Percentiles rank a stretch among this genome's conserved stretches.
Conservation (phyloP, 2,329 filamentous ascomycete species). For the Nemania sp. region DNA sequence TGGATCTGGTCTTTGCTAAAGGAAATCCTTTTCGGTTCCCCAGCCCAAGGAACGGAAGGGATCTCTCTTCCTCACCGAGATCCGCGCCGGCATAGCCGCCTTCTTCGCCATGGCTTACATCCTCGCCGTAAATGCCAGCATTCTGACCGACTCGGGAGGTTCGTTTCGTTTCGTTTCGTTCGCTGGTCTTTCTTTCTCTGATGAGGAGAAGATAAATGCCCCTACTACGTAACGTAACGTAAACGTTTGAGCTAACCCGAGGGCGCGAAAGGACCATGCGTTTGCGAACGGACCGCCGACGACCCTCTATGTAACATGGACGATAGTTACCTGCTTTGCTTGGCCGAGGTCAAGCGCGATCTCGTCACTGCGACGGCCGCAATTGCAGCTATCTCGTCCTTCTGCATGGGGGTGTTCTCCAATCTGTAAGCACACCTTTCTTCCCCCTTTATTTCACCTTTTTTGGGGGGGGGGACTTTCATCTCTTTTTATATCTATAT, state of each 20-base stretch:
- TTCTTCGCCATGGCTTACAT: conserved; percentile 68
- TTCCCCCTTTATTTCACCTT: not conserved
- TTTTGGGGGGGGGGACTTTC: too few relatives aligned
- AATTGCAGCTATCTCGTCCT: conserved; percentile 77
- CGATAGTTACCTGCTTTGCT: conserved; percentile 66
- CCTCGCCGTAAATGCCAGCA: conserved; percentile 40
- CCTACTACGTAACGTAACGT: conserved; percentile 49
- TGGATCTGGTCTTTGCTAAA: conserved; percentile 26
- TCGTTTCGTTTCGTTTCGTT: too few relatives aligned
- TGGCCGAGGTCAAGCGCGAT: conserved; percentile 70
- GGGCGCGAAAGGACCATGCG: conserved; percentile 70
- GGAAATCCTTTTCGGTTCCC: conserved; percentile 40
- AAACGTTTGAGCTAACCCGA: conserved; percentile 58
- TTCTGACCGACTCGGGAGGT: conserved; percentile 40
- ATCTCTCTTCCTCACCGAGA: conserved; percentile 79
- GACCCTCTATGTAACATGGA: conserved; percentile 60
- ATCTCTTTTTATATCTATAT: not conserved
- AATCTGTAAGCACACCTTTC: conserved; percentile 61
- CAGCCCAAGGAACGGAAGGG: conserved; percentile 71
- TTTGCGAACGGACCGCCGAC: conserved; percentile 61
- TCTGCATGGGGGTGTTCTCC: conserved; percentile 81
- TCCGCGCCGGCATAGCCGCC: conserved; percentile 80
- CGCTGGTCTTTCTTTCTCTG: conserved; percentile 4
- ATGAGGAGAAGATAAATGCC: too few relatives aligned
- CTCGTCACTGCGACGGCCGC: conserved; percentile 84